phyloP scores from a whole-genome alignment of 2,329 filamentous ascomycete species.

The Zymoseptoria pseudotritici region DNA sequence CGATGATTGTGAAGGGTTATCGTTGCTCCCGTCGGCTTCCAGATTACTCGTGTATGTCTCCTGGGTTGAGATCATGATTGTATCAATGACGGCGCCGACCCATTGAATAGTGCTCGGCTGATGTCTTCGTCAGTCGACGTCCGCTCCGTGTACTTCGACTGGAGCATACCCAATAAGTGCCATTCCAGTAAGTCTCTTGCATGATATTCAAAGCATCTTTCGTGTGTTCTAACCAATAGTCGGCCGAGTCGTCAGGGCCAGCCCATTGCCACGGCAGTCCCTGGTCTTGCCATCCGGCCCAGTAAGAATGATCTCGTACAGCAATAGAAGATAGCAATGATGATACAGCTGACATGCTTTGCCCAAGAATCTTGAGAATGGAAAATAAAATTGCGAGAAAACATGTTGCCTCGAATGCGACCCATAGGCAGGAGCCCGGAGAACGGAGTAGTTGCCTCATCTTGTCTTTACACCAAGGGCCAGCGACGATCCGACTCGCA shows the following conservation, averaged over 20 bases:
- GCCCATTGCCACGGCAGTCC: conserved; percentile 12
- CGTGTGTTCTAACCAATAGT: conserved; percentile 24
- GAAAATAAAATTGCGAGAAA: conserved; percentile 5
- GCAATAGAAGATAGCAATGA: neutral
- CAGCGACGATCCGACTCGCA: neutral
- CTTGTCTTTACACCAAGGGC: neutral
- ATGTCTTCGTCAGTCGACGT: neutral
- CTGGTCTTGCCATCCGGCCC: conserved; percentile 7
- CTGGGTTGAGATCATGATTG: conserved; percentile 18
- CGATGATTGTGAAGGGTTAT: neutral
- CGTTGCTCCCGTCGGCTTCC: neutral
- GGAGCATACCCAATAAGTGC: conserved; percentile 18
- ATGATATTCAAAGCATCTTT: conserved; percentile 21
- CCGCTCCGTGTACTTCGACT: neutral
- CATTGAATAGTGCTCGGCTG: conserved; percentile 24
- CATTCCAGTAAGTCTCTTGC: conserved; percentile 27
- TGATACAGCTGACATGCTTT: neutral
- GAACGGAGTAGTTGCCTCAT: neutral
- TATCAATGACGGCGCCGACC: conserved; percentile 24
- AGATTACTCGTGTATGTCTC: conserved; percentile 12
- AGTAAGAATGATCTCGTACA: conserved; percentile 6
- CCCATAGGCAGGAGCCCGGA: conserved; percentile 3
- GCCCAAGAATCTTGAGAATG: conserved; percentile 7
- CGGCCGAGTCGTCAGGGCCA: conserved; percentile 7
- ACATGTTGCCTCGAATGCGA: conserved; percentile 2